phyloP scores from a whole-genome alignment of 805 yeast genomes.

The Teunomyces stri region DNA sequence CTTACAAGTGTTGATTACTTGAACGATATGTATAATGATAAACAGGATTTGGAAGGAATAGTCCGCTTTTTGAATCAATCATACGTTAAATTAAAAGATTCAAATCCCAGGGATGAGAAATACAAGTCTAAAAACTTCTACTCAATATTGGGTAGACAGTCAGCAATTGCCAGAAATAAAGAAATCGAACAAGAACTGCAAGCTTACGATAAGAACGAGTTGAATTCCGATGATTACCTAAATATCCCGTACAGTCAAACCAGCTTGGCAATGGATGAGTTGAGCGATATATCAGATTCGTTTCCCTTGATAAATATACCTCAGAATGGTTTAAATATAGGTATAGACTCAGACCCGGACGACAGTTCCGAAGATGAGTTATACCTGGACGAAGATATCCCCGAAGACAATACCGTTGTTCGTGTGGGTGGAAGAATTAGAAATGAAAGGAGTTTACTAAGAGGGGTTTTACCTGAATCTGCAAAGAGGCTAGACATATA shows the following conservation, averaged over 20 bases:
- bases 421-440: conserved; percentile 16
- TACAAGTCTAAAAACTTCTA: conserved; percentile 39
- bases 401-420: conserved; percentile 15
- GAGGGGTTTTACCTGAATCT: conserved; percentile 41
- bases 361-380: neutral
- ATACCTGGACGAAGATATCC: conserved; percentile 5
- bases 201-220: conserved; percentile 1
- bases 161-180: conserved; percentile 9
- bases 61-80: conserved; percentile 34
- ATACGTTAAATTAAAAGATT: conserved; percentile 28
- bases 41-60: conserved; percentile 31
- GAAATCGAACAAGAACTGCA: conserved; percentile 9
- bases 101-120: conserved; percentile 39
- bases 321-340: neutral
- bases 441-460: conserved; percentile 29
- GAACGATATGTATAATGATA: conserved; percentile 37
- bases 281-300: neutral
- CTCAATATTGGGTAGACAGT: conserved; percentile 29
- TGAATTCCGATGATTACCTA: neutral
- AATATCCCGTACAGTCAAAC: neutral
- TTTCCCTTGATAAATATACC: neutral
- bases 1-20: conserved; percentile 33
- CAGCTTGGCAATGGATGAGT: neutral
- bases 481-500: conserved; percentile 31
- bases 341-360: neutral